phyloP scores from a whole-genome alignment of 2,329 filamentous ascomycete genomes.

The Colletotrichum agaves region DNA sequence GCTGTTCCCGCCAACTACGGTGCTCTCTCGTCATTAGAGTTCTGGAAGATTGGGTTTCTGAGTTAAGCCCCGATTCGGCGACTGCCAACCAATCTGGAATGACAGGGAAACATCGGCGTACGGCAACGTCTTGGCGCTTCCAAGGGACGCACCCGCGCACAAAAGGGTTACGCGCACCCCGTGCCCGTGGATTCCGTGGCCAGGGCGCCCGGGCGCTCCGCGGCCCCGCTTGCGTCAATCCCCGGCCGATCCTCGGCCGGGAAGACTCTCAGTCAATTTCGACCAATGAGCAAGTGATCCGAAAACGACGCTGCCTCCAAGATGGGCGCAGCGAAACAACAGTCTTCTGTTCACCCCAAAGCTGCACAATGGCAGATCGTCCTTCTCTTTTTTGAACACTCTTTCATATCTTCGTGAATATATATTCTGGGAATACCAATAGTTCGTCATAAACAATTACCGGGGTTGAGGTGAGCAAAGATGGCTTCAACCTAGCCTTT shows the following conservation, averaged over 20 bases:
- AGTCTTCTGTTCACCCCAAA: too few species aligned
- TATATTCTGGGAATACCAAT: background rate
- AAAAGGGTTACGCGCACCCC: background rate
- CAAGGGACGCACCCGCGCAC: slow-evolving; percentile 2
- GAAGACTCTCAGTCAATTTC: background rate
- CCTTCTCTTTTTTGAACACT: background rate
- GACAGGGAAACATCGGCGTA: slow-evolving; percentile 6
- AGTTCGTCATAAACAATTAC: background rate
- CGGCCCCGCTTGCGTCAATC: slow-evolving; percentile 4
- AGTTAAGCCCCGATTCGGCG: slow-evolving; percentile 5
- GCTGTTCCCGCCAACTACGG: background rate
- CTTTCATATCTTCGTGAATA: slow-evolving; percentile 4
- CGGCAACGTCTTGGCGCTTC: slow-evolving; percentile 17
- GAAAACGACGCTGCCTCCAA: slow-evolving; percentile 19
- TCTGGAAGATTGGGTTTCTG: background rate
- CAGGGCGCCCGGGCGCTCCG: slow-evolving; percentile 8
- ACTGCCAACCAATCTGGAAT: background rate
- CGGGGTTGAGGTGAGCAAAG: slow-evolving; percentile 8
- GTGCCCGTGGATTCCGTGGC: slow-evolving; percentile 22
- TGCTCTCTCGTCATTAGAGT: slow-evolving; percentile 7
- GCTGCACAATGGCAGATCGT: background rate
- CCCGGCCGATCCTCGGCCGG: slow-evolving; percentile 14
- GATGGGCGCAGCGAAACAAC: too few species aligned
- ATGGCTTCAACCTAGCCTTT: background rate
- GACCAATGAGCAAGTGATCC: slow-evolving; percentile 13